A percentile compares a stretch with the other conserved stretches of the same genome.
These are phyloP conservation scores for Tilletia indica DNA, from an alignment of 1,284 basidiomycete species.

Conservation along the genomic window DNA sequence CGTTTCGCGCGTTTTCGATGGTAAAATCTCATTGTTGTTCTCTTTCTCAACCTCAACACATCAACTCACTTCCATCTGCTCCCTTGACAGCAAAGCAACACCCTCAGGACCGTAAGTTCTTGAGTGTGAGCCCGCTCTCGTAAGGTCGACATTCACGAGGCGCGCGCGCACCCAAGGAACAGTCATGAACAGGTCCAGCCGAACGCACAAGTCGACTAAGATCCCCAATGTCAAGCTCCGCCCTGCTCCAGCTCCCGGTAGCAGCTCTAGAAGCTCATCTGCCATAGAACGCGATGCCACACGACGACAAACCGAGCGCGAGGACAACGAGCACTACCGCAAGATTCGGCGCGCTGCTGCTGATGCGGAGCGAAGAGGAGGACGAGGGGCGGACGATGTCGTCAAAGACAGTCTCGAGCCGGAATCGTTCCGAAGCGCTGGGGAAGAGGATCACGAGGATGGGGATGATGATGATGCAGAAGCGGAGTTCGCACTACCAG, in stretches of 20 bases:
- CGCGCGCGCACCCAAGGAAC: no score
- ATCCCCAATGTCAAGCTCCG: conserved; percentile 52
- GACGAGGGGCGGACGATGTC: no score
- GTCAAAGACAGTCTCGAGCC: no score
- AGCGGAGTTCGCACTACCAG: not conserved
- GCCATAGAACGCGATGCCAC: not conserved
- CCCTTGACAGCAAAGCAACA: no score
- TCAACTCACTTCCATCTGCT: no score
- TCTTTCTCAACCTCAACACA: no score
- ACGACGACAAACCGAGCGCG: conserved; percentile 8
- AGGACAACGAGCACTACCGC: conserved; percentile 15
- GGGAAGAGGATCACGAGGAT: conserved; percentile 39
- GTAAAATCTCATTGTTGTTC: not conserved
- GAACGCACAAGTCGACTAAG: conserved; percentile 39
- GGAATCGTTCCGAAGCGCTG: not conserved
- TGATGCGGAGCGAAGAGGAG: no score
- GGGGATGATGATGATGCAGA: conserved; percentile 31
- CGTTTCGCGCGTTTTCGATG: conserved; percentile 4
- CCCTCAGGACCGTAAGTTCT: no score
- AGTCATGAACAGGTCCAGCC: conserved; percentile 12
- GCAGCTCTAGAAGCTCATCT: not conserved
- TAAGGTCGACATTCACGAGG: no score
- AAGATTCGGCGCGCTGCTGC: not conserved
- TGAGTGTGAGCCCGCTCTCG: no score
- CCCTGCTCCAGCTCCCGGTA: conserved; percentile 28